Percentiles rank a stretch among this genome's conserved stretches.
These are phyloP conservation scores for Blastobotrys petasosporus DNA, from an alignment of 1,139 yeast genomes.

Conservation along the genomic window DNA sequence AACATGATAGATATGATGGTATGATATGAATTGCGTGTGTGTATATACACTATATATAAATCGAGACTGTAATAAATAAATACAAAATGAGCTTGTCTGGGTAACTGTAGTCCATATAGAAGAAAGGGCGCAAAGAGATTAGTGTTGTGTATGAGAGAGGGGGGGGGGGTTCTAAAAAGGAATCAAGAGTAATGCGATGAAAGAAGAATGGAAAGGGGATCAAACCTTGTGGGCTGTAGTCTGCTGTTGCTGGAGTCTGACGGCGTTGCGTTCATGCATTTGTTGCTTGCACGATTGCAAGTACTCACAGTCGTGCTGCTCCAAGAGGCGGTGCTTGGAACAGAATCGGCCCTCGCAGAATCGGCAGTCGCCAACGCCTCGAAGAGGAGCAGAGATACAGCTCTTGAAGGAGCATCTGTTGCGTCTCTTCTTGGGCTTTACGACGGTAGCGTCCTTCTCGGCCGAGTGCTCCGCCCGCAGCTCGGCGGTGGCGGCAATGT, in stretches of 20 bases:
- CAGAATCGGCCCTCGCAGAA: conserved; percentile 85
- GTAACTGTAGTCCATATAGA: no score
- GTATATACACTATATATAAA: not conserved
- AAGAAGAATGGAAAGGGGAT: no score
- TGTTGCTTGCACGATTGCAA: conserved; percentile 75
- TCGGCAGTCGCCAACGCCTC: conserved; percentile 84
- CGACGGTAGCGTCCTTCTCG: conserved; percentile 17
- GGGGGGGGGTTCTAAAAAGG: no score
- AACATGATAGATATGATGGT: no score
- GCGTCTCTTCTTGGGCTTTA: conserved; percentile 43
- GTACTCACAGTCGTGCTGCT: conserved; percentile 77
- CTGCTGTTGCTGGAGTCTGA: conserved; percentile 40
- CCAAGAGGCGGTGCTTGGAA: conserved; percentile 80
- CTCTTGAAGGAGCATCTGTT: conserved; percentile 55
- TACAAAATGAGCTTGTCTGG: not conserved
- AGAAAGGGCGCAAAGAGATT: no score
- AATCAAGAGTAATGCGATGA: no score
- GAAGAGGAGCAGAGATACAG: conserved; percentile 63
- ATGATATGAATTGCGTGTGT: not conserved
- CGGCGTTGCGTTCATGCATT: conserved; percentile 54
- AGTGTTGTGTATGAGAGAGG: no score
- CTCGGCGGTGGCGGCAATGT: conserved; percentile 74
- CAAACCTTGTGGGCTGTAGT: conserved; percentile 41
- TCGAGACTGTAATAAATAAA: not conserved
- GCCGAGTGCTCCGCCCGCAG: conserved; percentile 26